Percentiles rank a stretch among this genome's conserved stretches.
Conservation (phyloP, 208 protist species). For the Leishmania martiniquensis region DNA sequence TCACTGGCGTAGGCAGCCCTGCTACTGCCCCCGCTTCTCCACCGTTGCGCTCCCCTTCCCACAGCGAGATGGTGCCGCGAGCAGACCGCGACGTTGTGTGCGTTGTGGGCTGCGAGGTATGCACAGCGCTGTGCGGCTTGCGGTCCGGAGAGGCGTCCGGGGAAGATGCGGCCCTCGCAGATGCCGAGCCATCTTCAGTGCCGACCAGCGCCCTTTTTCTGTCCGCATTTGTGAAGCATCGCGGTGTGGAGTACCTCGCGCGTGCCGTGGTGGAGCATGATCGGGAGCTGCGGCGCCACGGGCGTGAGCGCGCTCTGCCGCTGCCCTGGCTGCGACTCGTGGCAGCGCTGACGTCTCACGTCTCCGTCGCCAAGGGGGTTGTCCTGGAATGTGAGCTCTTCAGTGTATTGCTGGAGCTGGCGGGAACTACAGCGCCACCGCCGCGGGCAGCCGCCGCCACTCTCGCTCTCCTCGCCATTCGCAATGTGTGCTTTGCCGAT, state of each 20-base stretch:
- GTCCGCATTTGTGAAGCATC: slow-evolving; percentile 25
- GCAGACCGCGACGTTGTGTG: slow-evolving; percentile 8
- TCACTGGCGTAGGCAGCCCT: neutral
- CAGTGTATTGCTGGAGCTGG: slow-evolving; percentile 65
- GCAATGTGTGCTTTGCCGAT: slow-evolving; percentile 76
- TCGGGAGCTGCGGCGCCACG: slow-evolving; percentile 21
- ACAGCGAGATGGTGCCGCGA: neutral
- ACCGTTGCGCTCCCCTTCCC: neutral
- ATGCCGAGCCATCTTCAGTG: neutral
- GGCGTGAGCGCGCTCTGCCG: slow-evolving; percentile 27
- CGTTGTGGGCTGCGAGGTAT: slow-evolving; percentile 26
- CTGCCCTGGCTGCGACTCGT: slow-evolving; percentile 53
- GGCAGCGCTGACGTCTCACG: slow-evolving; percentile 61
- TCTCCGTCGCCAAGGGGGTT: slow-evolving; percentile 42
- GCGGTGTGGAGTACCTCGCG: slow-evolving; percentile 22
- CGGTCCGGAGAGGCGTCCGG: neutral
- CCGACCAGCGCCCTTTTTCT: slow-evolving; percentile 12
- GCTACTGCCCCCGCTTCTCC: neutral
- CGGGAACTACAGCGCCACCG: slow-evolving; percentile 25
- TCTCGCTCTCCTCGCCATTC: slow-evolving; percentile 66
- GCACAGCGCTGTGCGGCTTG: slow-evolving; percentile 9
- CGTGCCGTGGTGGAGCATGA: slow-evolving; percentile 21
- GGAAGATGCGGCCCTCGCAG: neutral
- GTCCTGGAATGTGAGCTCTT: slow-evolving; percentile 47
- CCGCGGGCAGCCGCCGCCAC: slow-evolving; percentile 25